Evolutionary conservation across 2,329 filamentous ascomycete species (phyloP).

Genomic region (Pseudopithomyces chartarum): DNA sequence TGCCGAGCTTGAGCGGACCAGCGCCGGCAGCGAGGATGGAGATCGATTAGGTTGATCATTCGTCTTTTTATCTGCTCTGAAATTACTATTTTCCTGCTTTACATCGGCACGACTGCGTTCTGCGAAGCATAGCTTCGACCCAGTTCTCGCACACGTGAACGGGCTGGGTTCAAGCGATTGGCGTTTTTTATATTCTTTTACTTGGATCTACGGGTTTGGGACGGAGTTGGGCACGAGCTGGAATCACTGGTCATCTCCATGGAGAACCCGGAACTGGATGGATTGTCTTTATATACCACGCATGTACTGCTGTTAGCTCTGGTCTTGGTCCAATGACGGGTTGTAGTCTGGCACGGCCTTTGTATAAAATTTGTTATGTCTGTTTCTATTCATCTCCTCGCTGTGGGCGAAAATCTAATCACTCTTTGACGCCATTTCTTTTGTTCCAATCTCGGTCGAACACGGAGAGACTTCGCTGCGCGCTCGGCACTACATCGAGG

Average conservation of each 20-base stretch:
- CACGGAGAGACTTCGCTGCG: constrained; percentile 44
- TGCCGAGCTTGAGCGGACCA: constrained; percentile 54
- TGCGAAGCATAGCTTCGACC: constrained; percentile 5
- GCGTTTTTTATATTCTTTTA: neutral
- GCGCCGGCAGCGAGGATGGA: constrained; percentile 50
- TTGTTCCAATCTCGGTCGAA: constrained; percentile 44
- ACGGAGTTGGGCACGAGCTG: constrained; percentile 2
- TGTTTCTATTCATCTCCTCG: neutral
- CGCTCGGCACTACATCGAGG: constrained; percentile 54
- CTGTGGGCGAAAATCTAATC: neutral
- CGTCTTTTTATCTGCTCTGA: constrained; percentile 7
- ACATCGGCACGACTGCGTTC: constrained; percentile 15
- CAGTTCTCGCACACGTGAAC: neutral
- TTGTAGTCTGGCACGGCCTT: neutral
- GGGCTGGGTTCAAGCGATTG: neutral
- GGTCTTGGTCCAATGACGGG: neutral
- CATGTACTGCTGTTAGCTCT: constrained; percentile 4
- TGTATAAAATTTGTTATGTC: constrained; percentile 1
- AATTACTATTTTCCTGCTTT: constrained; percentile 3
- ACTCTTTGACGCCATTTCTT: constrained; percentile 6
- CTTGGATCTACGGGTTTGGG: neutral
- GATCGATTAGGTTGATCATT: constrained; percentile 36
- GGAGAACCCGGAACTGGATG: neutral
- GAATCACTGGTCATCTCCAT: neutral
- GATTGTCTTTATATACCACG: constrained; percentile 6